These are phyloP conservation scores for Acacia pycnantha DNA, from an alignment of 331 rosid genomes.

Conservation along the genomic window DNA sequence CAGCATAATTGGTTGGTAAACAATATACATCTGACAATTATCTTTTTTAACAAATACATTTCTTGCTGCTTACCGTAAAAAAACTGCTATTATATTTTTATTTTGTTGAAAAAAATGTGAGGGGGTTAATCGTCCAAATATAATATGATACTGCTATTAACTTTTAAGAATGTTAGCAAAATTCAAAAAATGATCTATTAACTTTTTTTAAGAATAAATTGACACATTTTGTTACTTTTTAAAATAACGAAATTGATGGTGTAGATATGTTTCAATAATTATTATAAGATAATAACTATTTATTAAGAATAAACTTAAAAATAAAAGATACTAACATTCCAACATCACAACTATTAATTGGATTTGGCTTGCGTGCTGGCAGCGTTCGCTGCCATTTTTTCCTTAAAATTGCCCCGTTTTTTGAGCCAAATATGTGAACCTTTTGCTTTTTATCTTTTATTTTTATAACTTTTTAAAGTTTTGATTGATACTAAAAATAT, in stretches of 20 bases:
- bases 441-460: too few species aligned
- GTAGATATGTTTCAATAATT: not conserved
- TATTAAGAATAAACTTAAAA: not conserved
- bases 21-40: not conserved
- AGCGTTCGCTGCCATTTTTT: too few species aligned
- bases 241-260: not conserved
- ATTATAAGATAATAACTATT: not conserved
- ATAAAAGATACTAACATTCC: not conserved
- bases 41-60: not conserved
- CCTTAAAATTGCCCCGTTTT: too few species aligned
- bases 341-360: not conserved
- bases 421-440: too few species aligned
- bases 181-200: not conserved
- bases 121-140: too few species aligned
- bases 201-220: not conserved
- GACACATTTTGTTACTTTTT: not conserved
- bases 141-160: too few species aligned
- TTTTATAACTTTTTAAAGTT: too few species aligned
- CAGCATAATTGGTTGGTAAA: not conserved
- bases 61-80: not conserved
- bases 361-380: too few species aligned
- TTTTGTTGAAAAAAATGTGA: not conserved
- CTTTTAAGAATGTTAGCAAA: not conserved
- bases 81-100: too few species aligned
- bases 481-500: too few species aligned